Evolutionary conservation across 169 alveolate species (phyloP).

Genomic region (Plasmodium yoelii): DNA sequence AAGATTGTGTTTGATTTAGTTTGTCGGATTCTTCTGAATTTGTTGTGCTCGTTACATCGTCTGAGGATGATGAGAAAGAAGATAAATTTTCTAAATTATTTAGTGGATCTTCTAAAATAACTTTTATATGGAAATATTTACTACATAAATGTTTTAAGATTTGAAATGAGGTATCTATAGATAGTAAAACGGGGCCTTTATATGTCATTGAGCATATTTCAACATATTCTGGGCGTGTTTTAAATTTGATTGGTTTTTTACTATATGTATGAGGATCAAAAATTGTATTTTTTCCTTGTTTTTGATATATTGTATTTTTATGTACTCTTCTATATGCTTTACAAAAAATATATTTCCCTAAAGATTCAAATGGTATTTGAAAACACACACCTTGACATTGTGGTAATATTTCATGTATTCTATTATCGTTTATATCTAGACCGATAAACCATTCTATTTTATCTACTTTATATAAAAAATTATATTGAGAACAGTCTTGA

Average conservation of each 20-base stretch:
- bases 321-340: constrained; percentile 71
- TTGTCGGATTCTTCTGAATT: constrained; percentile 2
- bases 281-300: constrained; percentile 27
- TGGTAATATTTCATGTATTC: constrained; percentile 52
- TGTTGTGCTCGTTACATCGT: constrained; percentile 26
- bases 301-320: constrained; percentile 11
- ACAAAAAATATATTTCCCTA: constrained; percentile 75
- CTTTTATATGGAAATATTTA: constrained; percentile 11
- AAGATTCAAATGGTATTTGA: constrained; percentile 67
- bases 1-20: background rate
- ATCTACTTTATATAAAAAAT: constrained; percentile 26
- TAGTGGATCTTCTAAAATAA: constrained; percentile 42
- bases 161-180: constrained; percentile 43
- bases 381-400: constrained; percentile 17
- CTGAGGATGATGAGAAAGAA: constrained; percentile 8
- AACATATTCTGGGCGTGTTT: constrained; percentile 24
- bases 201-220: constrained; percentile 34
- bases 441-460: constrained; percentile 75
- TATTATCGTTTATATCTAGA: constrained; percentile 52
- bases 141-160: constrained; percentile 29
- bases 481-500: constrained; percentile 43
- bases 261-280: constrained; percentile 57
- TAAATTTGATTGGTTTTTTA: constrained; percentile 52
- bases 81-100: constrained; percentile 24
- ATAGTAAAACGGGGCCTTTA: constrained; percentile 66